phyloP scores from a whole-genome alignment of 2,329 filamentous ascomycete species.

The Aspergillus flavus region DNA sequence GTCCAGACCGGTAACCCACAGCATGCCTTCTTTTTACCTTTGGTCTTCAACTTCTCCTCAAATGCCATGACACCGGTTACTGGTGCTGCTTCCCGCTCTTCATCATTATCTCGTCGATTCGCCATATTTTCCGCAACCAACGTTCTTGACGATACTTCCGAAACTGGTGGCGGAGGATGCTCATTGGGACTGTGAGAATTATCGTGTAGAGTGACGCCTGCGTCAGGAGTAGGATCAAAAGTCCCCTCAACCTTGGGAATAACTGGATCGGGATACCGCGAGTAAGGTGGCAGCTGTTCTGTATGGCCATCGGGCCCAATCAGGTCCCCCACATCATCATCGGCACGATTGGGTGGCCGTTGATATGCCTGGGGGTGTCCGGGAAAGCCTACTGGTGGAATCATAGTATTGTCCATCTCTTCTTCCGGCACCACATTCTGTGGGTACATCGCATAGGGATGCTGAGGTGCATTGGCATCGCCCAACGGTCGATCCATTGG shows the following conservation, averaged over 20 bases:
- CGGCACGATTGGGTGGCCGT: constrained; percentile 64
- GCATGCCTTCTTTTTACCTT: constrained; percentile 46
- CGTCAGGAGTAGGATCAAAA: constrained; percentile 26
- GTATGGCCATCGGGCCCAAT: constrained; percentile 86
- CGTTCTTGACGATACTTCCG: constrained; percentile 37
- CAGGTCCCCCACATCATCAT: constrained; percentile 83
- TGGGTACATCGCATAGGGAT: constrained; percentile 84
- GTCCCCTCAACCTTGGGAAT: constrained; percentile 56
- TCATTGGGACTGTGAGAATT: constrained; percentile 52
- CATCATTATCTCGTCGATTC: constrained; percentile 17
- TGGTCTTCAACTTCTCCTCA: constrained; percentile 49
- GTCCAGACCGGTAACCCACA: constrained; percentile 57
- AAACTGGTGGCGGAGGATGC: constrained; percentile 29
- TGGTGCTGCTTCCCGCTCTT: constrained; percentile 23
- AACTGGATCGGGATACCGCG: constrained; percentile 80
- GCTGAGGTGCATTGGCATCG: constrained; percentile 68
- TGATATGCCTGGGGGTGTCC: constrained; percentile 69
- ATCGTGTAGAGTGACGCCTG: constrained; percentile 53
- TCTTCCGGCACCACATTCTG: constrained; percentile 72
- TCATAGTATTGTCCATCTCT: constrained; percentile 47
- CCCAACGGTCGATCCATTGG: constrained; percentile 61
- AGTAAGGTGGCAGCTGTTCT: constrained; percentile 90
- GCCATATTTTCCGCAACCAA: constrained; percentile 23
- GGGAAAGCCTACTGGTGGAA: constrained; percentile 72
- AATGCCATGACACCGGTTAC: constrained; percentile 43